Evolutionary conservation across 2,329 filamentous ascomycete genomes (phyloP).

Genomic region (Monosporascus sp.): DNA sequence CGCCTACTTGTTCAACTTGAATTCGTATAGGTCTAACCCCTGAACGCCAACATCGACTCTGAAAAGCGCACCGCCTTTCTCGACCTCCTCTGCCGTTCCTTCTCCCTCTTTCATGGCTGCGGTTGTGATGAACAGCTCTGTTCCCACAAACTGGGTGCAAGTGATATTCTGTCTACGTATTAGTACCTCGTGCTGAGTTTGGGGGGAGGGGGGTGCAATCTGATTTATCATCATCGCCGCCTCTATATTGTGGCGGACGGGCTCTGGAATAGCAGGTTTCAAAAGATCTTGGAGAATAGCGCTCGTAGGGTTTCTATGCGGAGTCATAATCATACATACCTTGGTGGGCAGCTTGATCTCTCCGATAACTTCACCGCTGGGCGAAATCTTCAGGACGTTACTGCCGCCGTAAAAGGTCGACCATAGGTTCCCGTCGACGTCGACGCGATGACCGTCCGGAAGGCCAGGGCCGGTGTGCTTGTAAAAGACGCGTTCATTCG

Average conservation of each 20-base stretch:
- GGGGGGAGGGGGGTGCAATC: not conserved
- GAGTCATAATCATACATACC: not conserved
- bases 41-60: slow-evolving; percentile 69
- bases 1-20: slow-evolving; percentile 41
- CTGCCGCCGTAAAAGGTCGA: slow-evolving; percentile 77
- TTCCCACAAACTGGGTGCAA: slow-evolving; percentile 75
- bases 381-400: slow-evolving; percentile 69
- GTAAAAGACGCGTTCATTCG: slow-evolving; percentile 69
- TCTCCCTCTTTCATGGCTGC: slow-evolving; percentile 63
- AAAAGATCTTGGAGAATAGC: too few relatives aligned
- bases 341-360: slow-evolving; percentile 69
- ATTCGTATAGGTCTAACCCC: slow-evolving; percentile 61
- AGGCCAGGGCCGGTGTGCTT: slow-evolving; percentile 59
- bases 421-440: slow-evolving; percentile 84
- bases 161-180: slow-evolving; percentile 57
- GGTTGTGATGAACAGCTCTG: slow-evolving; percentile 72
- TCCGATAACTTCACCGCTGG: slow-evolving; percentile 65
- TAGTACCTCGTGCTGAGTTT: not conserved
- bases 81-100: slow-evolving; percentile 57
- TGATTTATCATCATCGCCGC: not conserved
- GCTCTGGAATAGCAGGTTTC: too few relatives aligned
- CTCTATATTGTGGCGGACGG: too few relatives aligned
- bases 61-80: slow-evolving; percentile 68
- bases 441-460: slow-evolving; percentile 82
- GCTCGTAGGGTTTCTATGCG: too few relatives aligned